Base-by-base conservation (phyloP, 208 protist species). In the Trypanosomatidae sp. region DNA sequence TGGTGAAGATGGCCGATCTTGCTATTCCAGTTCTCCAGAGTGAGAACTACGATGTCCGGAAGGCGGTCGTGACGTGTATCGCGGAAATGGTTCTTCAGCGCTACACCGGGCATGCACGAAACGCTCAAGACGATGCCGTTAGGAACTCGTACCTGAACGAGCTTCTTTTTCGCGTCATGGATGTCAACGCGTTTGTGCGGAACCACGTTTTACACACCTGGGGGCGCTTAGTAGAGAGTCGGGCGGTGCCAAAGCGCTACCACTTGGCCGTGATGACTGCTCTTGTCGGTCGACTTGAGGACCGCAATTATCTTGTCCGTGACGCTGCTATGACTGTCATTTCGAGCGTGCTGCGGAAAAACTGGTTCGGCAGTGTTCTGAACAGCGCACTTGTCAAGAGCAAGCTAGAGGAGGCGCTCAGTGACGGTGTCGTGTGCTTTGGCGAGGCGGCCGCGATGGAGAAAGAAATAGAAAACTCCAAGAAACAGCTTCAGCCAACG, bases 341-440 rank as follows among this genome's bases (percentile, higher is more conserved):
- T 64, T 75, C 79, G 33, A 67, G 41, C 12, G 86, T 95, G 62
- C 73, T 95, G 33, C 71, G 76, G 50, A 92, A 92, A 58, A 95
- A 93, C 59, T 97, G 92, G 92, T 97, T 94, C 76, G 89, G 91
- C 46, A 83, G 85, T 69, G 90, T 97, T 44, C 82, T 97, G 8
- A 91, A 81, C 69, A 73, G 49, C 33, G 46, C 73, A 15, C 83
- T 93, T 46, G 41, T 95, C 46, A n/a, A 73, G 39, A 73, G 82
- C 43, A 94, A 92, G 66, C 60, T 93, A 3, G 44, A 69, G 12
- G 87, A 95, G 72, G 64, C 83, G 17, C n/a, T 52, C 15, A 70
- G 39, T 1, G 75, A 87, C 46, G 87, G 78, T 1, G 19, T 47
- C 12, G 46, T 52, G 0, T 44, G 77, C 2, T 94, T 94, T 71